Evolutionary conservation across 441 rosid genomes (phyloP).

Genomic region (Flueggea neowawraea): DNA sequence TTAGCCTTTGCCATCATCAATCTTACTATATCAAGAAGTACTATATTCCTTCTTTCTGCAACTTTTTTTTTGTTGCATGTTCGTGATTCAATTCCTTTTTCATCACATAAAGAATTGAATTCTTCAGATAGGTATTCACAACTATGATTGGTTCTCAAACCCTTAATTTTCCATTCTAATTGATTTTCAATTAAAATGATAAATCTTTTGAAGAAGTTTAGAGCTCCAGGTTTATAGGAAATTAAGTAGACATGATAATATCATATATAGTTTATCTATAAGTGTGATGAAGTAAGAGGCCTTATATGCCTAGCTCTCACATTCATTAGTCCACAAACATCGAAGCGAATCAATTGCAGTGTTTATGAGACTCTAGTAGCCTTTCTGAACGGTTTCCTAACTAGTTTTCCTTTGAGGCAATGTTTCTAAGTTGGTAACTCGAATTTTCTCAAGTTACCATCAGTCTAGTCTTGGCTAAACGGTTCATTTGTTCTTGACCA

Average conservation of each 20-base stretch:
- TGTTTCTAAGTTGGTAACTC: not conserved
- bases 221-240: constrained; percentile 7
- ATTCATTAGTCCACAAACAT: constrained; percentile 10
- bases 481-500: no score
- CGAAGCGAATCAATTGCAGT: constrained; percentile 13
- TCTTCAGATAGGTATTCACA: not conserved
- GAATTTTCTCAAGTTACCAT: no score
- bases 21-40: not conserved
- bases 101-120: not conserved
- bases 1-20: not conserved
- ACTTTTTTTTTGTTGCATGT: not conserved
- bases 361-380: not conserved
- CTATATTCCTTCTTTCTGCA: not conserved
- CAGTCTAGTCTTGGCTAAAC: no score
- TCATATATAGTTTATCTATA: constrained; percentile 5
- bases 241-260: constrained; percentile 13
- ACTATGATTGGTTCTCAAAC: not conserved
- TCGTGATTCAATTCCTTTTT: not conserved
- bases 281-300: constrained; percentile 13
- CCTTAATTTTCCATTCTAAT: not conserved
- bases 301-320: constrained; percentile 11
- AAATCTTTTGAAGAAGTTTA: not conserved
- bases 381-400: constrained; percentile 3
- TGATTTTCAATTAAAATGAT: not conserved
- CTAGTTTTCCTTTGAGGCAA: not conserved